Evolutionary conservation across 108 stramenopile genomes (phyloP).

Genomic region (Conticribra weissflogii): DNA sequence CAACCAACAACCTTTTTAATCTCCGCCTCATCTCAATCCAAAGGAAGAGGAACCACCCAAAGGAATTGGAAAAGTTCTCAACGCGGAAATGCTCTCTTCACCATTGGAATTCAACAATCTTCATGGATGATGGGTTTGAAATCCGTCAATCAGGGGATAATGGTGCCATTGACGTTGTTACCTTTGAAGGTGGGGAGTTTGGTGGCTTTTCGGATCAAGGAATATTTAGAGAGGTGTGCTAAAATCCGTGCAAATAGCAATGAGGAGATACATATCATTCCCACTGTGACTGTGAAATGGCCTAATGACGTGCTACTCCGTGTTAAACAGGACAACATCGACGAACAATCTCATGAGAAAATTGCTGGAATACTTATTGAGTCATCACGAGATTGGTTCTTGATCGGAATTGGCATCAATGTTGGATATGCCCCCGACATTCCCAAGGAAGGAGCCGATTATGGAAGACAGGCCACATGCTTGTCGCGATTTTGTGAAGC

Average conservation of each 20-base stretch:
- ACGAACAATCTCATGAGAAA: slow-evolving; percentile 53
- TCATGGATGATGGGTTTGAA: slow-evolving; percentile 48
- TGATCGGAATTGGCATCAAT: slow-evolving; percentile 94
- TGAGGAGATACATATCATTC: neutral
- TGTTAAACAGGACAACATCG: slow-evolving; percentile 65
- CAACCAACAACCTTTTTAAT: slow-evolving; percentile 40
- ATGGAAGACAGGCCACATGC: slow-evolving; percentile 70
- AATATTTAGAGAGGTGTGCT: slow-evolving; percentile 20
- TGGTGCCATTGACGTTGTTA: slow-evolving; percentile 60
- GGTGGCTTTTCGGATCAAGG: slow-evolving; percentile 52
- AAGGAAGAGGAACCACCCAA: slow-evolving; percentile 46
- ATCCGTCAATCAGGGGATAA: slow-evolving; percentile 26
- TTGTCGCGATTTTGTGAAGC: slow-evolving; percentile 46
- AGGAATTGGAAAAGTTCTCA: slow-evolving; percentile 45
- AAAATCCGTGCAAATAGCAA: neutral
- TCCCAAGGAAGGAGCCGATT: slow-evolving; percentile 52
- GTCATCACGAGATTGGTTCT: slow-evolving; percentile 71
- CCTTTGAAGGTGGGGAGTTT: slow-evolving; percentile 67
- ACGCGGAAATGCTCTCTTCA: slow-evolving; percentile 50
- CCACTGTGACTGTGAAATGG: slow-evolving; percentile 87
- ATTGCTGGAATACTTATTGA: slow-evolving; percentile 51
- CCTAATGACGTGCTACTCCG: slow-evolving; percentile 91
- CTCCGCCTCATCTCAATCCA: slow-evolving; percentile 46
- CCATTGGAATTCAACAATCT: slow-evolving; percentile 48
- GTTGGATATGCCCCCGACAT: slow-evolving; percentile 83